Evolutionary conservation across 1,284 basidiomycete species (phyloP).

Genomic region (Erythrobasidium hasegawianum): DNA sequence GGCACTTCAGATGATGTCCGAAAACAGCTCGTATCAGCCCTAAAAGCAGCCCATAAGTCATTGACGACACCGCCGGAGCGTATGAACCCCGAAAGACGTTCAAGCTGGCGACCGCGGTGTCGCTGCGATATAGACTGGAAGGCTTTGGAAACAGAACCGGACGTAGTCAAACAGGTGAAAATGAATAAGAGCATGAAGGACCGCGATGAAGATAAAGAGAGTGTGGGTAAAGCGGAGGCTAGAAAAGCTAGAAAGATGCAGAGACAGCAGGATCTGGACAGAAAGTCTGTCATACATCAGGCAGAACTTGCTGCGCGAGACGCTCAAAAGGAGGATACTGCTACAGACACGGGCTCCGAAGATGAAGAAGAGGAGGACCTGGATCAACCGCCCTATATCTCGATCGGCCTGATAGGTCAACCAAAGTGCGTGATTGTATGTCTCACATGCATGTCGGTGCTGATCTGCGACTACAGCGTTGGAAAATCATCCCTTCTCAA

Average conservation of each 20-base stretch:
- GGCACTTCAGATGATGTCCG: slow-evolving; percentile 55
- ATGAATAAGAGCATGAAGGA: slow-evolving; percentile 53
- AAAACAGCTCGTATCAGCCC: slow-evolving; percentile 60
- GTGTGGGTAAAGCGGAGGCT: slow-evolving; percentile 24
- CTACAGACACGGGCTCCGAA: not conserved
- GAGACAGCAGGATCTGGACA: slow-evolving; percentile 38
- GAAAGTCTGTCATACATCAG: slow-evolving; percentile 41
- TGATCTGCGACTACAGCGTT: too few relatives aligned
- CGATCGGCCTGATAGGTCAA: slow-evolving; percentile 75
- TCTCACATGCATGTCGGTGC: too few relatives aligned
- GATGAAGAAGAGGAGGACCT: slow-evolving; percentile 15
- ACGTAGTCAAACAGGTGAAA: not conserved
- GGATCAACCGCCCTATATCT: slow-evolving; percentile 55
- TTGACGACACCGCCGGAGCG: slow-evolving; percentile 65
- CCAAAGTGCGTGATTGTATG: slow-evolving; percentile 10
- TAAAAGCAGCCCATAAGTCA: slow-evolving; percentile 64
- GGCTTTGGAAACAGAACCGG: slow-evolving; percentile 7
- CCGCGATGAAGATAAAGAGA: slow-evolving; percentile 49
- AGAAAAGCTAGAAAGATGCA: slow-evolving; percentile 26
- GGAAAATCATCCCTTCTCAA: slow-evolving; percentile 89
- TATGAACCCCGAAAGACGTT: slow-evolving; percentile 59
- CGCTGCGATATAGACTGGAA: slow-evolving; percentile 66
- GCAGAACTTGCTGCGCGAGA: not conserved
- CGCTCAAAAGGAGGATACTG: slow-evolving; percentile 4
- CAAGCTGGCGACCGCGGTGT: slow-evolving; percentile 64